Conservation (phyloP, 345 rosid genomes). For the Populus euphratica region DNA sequence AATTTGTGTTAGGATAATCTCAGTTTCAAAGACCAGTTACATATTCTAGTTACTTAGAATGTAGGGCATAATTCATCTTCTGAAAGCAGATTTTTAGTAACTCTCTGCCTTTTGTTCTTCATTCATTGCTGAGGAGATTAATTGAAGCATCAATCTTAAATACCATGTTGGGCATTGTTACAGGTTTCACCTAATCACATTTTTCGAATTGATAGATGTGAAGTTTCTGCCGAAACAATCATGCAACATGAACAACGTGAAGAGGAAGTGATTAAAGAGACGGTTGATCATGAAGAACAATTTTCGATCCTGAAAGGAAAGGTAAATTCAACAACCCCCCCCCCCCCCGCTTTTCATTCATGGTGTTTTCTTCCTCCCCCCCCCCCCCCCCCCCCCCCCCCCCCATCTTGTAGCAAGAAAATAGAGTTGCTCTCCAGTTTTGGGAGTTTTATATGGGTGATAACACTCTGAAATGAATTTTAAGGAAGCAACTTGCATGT, state of each 20-base stretch:
- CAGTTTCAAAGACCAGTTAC: not conserved
- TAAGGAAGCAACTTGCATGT: not conserved
- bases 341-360: no score
- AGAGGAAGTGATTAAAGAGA: conserved; percentile 48
- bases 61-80: not conserved
- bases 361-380: no score
- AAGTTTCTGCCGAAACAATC: conserved; percentile 37
- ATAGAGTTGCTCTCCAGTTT: not conserved
- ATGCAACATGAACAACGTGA: conserved; percentile 35
- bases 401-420: not conserved
- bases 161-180: conserved; percentile 19
- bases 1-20: not conserved
- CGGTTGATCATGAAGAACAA: conserved; percentile 31
- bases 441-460: not conserved
- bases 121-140: not conserved
- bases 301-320: conserved; percentile 38
- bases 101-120: conserved; percentile 4
- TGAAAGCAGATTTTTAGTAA: not conserved
- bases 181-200: conserved; percentile 86
- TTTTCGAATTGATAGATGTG: conserved; percentile 56
- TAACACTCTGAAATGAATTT: not conserved
- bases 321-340: conserved; percentile 40
- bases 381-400: conserved; percentile 4
- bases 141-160: conserved; percentile 7
- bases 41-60: not conserved